Conservation (phyloP, 2,329 filamentous ascomycete genomes). For the Sclerotinia glacialis region DNA sequence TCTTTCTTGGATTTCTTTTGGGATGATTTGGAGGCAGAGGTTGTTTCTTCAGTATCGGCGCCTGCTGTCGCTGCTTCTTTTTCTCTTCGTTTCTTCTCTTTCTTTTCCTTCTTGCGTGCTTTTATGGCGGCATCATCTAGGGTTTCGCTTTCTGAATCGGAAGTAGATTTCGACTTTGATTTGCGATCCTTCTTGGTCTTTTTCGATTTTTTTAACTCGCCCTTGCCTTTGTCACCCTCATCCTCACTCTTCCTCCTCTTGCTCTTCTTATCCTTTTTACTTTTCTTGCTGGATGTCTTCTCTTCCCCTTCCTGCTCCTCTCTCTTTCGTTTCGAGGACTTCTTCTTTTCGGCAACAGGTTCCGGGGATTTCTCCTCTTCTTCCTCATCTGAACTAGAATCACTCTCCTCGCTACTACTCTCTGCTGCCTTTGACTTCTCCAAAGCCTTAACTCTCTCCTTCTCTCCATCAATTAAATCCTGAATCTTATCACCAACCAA, state of each 20-base stretch:
- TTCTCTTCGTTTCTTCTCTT: constrained; percentile 26
- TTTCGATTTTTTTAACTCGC: constrained; percentile 35
- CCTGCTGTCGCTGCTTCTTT: constrained; percentile 18
- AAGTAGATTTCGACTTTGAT: constrained; percentile 12
- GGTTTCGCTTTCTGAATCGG: background rate
- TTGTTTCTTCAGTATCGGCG: constrained; percentile 14
- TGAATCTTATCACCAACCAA: constrained; percentile 57
- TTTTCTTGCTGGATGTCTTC: constrained; percentile 37
- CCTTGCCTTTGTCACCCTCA: constrained; percentile 36
- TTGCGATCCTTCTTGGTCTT: constrained; percentile 38
- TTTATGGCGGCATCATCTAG: background rate
- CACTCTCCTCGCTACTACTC: constrained; percentile 22
- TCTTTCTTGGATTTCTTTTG: constrained; percentile 44
- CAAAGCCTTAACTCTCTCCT: constrained; percentile 37
- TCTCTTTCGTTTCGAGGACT: constrained; percentile 46
- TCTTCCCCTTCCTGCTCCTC: constrained; percentile 41
- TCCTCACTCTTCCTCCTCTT: constrained; percentile 47
- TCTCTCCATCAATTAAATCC: constrained; percentile 44
- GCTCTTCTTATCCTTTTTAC: constrained; percentile 7
- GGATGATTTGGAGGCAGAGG: constrained; percentile 32
- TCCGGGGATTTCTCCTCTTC: constrained; percentile 18
- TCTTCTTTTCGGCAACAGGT: constrained; percentile 27
- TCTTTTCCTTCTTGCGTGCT: constrained; percentile 16
- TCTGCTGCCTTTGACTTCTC: constrained; percentile 21
- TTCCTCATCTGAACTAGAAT: constrained; percentile 15